Evolutionary conservation across 2,329 filamentous ascomycete species (phyloP).

Genomic region (Alternaria ethzedia): DNA sequence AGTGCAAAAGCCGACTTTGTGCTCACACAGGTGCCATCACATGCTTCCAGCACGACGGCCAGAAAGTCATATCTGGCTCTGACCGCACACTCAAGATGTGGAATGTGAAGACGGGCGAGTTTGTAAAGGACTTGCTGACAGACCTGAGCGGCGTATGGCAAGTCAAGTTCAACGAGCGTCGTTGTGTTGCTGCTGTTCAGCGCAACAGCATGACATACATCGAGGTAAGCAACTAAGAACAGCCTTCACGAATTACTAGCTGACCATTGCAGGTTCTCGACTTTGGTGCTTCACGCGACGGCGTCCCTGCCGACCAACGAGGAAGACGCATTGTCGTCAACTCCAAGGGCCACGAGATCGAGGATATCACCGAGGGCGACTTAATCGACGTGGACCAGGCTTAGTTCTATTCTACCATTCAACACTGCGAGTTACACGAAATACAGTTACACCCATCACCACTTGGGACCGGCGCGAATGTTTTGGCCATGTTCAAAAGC

Average conservation of each 20-base stretch:
- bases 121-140: slow-evolving; percentile 88
- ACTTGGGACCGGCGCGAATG: slow-evolving; percentile 24
- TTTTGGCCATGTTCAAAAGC: slow-evolving; percentile 32
- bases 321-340: slow-evolving; percentile 74
- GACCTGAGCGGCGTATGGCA: slow-evolving; percentile 98
- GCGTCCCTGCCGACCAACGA: slow-evolving; percentile 75
- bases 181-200: slow-evolving; percentile 96
- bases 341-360: slow-evolving; percentile 43
- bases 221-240: slow-evolving; percentile 63
- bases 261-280: slow-evolving; percentile 78
- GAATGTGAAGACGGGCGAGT: slow-evolving; percentile 92
- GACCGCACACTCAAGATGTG: slow-evolving; percentile 98
- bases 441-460: slow-evolving; percentile 2
- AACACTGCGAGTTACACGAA: neutral
- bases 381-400: slow-evolving; percentile 36
- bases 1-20: slow-evolving; percentile 86
- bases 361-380: slow-evolving; percentile 44
- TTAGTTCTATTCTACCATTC: slow-evolving; percentile 3
- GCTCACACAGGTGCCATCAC: slow-evolving; percentile 98
- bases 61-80: slow-evolving; percentile 95
- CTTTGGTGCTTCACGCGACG: slow-evolving; percentile 92
- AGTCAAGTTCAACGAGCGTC: slow-evolving; percentile 93
- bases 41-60: slow-evolving; percentile 96
- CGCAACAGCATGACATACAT: slow-evolving; percentile 91
- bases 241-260: neutral